Evolutionary conservation across 1,139 yeast genomes (phyloP).

Genomic region (Zhuliangozyma parablackwelliae): DNA sequence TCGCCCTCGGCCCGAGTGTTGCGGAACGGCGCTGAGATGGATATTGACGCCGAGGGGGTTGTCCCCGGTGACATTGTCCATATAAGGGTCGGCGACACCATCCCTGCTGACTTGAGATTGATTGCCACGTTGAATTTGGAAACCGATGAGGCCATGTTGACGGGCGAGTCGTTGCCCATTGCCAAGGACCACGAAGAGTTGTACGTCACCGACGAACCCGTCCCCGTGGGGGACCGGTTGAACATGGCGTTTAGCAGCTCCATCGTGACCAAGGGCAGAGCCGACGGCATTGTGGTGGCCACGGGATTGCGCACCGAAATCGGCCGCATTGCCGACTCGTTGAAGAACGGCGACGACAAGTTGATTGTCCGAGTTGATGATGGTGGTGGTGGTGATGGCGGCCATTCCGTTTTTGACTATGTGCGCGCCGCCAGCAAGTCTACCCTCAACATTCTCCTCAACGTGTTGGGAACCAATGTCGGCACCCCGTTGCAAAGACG

Average conservation of each 20-base stretch:
- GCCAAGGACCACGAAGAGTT: conserved; percentile 45
- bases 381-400: conserved; percentile 3
- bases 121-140: conserved; percentile 63
- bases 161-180: conserved; percentile 82
- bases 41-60: conserved; percentile 62
- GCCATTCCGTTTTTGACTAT: conserved; percentile 21
- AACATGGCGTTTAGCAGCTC: conserved; percentile 74
- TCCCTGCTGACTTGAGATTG: conserved; percentile 73
- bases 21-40: conserved; percentile 57
- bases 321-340: conserved; percentile 69
- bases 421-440: conserved; percentile 43
- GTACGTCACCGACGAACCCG: conserved; percentile 26
- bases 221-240: conserved; percentile 73
- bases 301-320: conserved; percentile 75
- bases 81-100: conserved; percentile 70
- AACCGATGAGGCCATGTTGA: conserved; percentile 74
- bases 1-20: conserved; percentile 72
- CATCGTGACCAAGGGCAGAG: conserved; percentile 73
- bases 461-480: conserved; percentile 66
- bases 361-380: conserved; percentile 20
- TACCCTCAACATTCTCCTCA: conserved; percentile 43
- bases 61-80: conserved; percentile 75
- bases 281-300: conserved; percentile 59
- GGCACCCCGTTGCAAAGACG: conserved; percentile 77
- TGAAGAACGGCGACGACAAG: conserved; percentile 27